phyloP scores from a whole-genome alignment of 305 asterid species.

The Fraxinus baroniana region DNA sequence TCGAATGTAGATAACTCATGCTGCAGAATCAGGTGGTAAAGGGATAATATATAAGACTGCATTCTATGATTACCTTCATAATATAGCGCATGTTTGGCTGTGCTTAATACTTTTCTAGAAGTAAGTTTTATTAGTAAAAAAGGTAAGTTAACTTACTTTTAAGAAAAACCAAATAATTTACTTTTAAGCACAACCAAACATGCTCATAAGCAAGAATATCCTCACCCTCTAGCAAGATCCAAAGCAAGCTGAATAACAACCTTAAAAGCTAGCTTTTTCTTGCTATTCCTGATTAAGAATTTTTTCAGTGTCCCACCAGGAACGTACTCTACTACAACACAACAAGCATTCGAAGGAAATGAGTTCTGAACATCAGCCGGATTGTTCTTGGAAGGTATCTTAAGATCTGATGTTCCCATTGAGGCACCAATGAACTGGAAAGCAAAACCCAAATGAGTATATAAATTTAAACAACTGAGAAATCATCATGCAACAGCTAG shows the following conservation, averaged over 20 bases:
- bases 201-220: not conserved
- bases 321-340: conserved; percentile 50
- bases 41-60: not conserved
- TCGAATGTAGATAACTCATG: conserved; percentile 48
- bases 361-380: conserved; percentile 27
- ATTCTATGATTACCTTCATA: not conserved
- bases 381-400: conserved; percentile 38
- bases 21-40: conserved; percentile 28
- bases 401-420: conserved; percentile 45
- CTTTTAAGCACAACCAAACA: not conserved
- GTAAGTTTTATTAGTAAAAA: not conserved
- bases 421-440: conserved; percentile 48
- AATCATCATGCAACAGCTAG: not conserved
- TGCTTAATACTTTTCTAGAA: not conserved
- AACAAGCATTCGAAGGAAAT: conserved; percentile 46
- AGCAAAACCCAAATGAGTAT: not conserved
- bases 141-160: not conserved
- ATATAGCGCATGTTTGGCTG: not conserved
- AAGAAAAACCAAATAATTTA: not conserved
- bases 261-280: conserved; percentile 38
- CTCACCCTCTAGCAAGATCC: conserved; percentile 58
- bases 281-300: conserved; percentile 36
- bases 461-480: not conserved
- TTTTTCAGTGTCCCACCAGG: conserved; percentile 46
- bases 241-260: conserved; percentile 43